These are phyloP conservation scores for Cladosporium velox DNA, from an alignment of 2,329 filamentous ascomycete genomes.

Conservation along the genomic window DNA sequence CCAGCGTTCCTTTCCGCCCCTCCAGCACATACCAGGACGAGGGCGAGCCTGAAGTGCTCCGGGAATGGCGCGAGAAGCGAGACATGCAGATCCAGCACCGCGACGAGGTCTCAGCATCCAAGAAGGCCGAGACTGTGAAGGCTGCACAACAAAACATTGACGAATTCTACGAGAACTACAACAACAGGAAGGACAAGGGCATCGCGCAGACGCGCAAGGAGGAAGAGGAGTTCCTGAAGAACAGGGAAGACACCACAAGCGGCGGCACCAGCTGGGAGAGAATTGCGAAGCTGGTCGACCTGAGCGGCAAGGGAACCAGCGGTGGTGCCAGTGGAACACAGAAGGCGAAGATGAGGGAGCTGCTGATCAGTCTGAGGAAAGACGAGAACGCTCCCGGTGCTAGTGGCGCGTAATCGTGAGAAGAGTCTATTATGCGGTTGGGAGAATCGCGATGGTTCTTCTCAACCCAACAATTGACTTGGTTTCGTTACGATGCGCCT, in stretches of 20 bases:
- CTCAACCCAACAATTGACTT: not conserved
- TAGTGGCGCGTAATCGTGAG: constrained; percentile 44
- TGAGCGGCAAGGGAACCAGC: constrained; percentile 87
- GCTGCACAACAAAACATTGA: constrained; percentile 94
- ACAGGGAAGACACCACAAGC: constrained; percentile 86
- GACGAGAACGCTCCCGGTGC: constrained; percentile 80
- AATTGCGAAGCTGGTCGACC: constrained; percentile 94
- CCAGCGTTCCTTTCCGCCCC: constrained; percentile 58
- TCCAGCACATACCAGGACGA: constrained; percentile 63
- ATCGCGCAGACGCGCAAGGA: constrained; percentile 86
- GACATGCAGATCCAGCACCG: constrained; percentile 81
- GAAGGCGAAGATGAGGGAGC: constrained; percentile 93
- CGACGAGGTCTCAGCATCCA: constrained; percentile 76
- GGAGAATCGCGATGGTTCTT: not conserved
- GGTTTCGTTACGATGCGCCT: not conserved
- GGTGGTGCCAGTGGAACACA: constrained; percentile 87
- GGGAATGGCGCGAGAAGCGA: constrained; percentile 87
- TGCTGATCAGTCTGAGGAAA: constrained; percentile 84
- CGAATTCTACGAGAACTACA: constrained; percentile 99
- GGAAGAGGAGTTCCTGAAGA: constrained; percentile 87
- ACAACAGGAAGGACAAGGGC: constrained; percentile 93
- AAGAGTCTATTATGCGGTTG: not conserved
- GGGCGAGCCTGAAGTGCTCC: constrained; percentile 83
- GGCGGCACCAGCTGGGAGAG: constrained; percentile 98
- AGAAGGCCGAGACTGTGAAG: constrained; percentile 82